Base-by-base conservation (phyloP, 495 filamentous ascomycete genomes). In the Aspergillus carlsbadensis region DNA sequence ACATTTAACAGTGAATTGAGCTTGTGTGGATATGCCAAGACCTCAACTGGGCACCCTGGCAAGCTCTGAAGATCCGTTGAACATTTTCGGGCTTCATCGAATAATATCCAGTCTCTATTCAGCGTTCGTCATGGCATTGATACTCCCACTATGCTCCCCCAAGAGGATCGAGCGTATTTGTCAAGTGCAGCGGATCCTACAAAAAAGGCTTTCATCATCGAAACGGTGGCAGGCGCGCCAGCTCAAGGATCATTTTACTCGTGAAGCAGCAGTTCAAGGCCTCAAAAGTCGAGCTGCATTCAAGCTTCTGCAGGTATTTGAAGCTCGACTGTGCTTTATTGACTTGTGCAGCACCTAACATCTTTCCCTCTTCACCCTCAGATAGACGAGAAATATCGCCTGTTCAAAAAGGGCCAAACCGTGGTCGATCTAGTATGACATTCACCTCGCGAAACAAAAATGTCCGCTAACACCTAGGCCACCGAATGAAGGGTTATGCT, bases 271-370 rank as follows among this genome's bases (percentile, higher is more conserved):
- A 61, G 82, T 91, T 3, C 80, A 87, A 57, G 86, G 84, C 1
- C 72, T 96, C 33, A 96, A 92, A 71, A 92, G 89, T 58, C 86
- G 94, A 60, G 95, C 94, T 54, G 94, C 90, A 7, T 96, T 92
- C 68, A 98, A 98, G 70, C 80, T 98, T 24, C 68, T 96, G 24
- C 87, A 93, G 77, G 88, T 89, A 62, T 31, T 10, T 36, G 8
- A 15, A 15, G 20, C 14, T 15, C 1, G 1, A 7, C n/a, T 3
- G n/a, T n/a, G 6, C 17, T 33, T 13, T 36, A 21, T 36, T 15
- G 7, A 15, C 46, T 34, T n/a, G 26, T 34, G 15, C 10, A 33
- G n/a, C 1, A 50, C 45, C 48, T 58, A 20, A 52, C 42, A 22
- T 24, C n/a, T 14, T 13, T 10, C 15, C 29, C 3, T 29, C 18